Evolutionary conservation across 495 filamentous ascomycete species (phyloP).

Genomic region (Annulohypoxylon stygium): DNA sequence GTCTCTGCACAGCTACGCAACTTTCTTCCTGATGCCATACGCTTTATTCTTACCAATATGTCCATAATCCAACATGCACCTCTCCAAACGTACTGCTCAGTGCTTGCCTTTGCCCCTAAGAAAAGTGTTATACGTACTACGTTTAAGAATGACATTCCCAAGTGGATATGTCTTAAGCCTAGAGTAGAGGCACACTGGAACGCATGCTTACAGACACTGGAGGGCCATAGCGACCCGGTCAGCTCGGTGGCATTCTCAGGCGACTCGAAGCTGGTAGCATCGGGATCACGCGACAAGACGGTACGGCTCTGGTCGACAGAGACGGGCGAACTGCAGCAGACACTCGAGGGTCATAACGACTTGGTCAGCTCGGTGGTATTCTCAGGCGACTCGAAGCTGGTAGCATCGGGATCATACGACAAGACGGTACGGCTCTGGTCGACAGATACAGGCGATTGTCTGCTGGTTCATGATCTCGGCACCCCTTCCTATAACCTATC

Average conservation of each 20-base stretch:
- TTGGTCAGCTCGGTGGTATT: too few species aligned
- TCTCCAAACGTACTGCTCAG: slow-evolving; percentile 52
- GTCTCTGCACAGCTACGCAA: too few species aligned
- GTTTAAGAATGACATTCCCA: slow-evolving; percentile 35
- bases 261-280: slow-evolving; percentile 52
- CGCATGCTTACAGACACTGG: slow-evolving; percentile 36
- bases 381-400: slow-evolving; percentile 52
- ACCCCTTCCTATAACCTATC: neutral
- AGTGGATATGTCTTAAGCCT: slow-evolving; percentile 23
- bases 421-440: slow-evolving; percentile 57
- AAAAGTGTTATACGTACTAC: slow-evolving; percentile 45
- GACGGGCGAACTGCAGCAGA: slow-evolving; percentile 28
- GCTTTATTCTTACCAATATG: slow-evolving; percentile 51
- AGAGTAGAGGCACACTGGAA: neutral
- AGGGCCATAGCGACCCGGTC: slow-evolving; percentile 44
- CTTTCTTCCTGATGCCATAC: slow-evolving; percentile 55
- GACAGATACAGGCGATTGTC: slow-evolving; percentile 14
- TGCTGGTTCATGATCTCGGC: slow-evolving; percentile 9
- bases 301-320: slow-evolving; percentile 56
- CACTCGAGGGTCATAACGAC: slow-evolving; percentile 48
- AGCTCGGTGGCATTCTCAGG: slow-evolving; percentile 55
- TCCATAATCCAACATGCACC: too few species aligned
- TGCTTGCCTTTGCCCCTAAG: slow-evolving; percentile 54
- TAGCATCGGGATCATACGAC: slow-evolving; percentile 52
- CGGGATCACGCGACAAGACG: slow-evolving; percentile 51